Evolutionary conservation across 306 rosid genomes (phyloP).

Genomic region (cucumber (Cucumis sativus)): DNA sequence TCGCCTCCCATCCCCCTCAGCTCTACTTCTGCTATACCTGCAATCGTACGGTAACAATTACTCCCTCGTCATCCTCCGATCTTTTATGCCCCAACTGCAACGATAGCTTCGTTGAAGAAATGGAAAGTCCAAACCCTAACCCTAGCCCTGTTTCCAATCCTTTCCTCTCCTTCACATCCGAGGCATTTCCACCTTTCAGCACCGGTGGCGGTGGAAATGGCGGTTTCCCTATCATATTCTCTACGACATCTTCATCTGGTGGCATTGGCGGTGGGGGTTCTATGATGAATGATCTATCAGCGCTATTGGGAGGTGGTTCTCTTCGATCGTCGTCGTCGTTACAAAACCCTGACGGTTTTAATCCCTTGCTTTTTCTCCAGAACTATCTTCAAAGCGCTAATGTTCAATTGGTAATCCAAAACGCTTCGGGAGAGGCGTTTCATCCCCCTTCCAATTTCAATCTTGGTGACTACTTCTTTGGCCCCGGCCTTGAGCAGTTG

Average conservation of each 20-base stretch:
- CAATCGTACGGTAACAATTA: slow-evolving; percentile 35
- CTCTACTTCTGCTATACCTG: slow-evolving; percentile 70
- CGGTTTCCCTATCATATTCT: slow-evolving; percentile 31
- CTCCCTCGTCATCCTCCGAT: slow-evolving; percentile 45
- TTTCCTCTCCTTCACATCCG: slow-evolving; percentile 31
- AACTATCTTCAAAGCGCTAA: slow-evolving; percentile 64
- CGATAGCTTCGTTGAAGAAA: slow-evolving; percentile 60
- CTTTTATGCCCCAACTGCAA: slow-evolving; percentile 57
- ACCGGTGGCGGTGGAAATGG: slow-evolving; percentile 11
- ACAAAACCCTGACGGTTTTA: slow-evolving; percentile 45
- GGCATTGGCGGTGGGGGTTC: slow-evolving; percentile 12
- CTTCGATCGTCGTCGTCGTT: slow-evolving; percentile 25
- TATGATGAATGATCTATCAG: slow-evolving; percentile 38
- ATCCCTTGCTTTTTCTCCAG: slow-evolving; percentile 57
- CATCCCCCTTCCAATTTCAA: slow-evolving; percentile 43
- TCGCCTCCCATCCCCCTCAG: slow-evolving; percentile 22
- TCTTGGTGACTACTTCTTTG: slow-evolving; percentile 82
- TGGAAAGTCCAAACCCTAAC: slow-evolving; percentile 39
- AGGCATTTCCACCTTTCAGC: slow-evolving; percentile 13
- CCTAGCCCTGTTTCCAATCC: slow-evolving; percentile 28
- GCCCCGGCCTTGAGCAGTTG: slow-evolving; percentile 89
- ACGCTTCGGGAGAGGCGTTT: slow-evolving; percentile 38
- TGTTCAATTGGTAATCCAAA: slow-evolving; percentile 60
- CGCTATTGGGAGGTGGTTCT: slow-evolving; percentile 39
- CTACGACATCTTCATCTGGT: slow-evolving; percentile 20